phyloP scores from a whole-genome alignment of 345 rosid genomes.

The Citrus glauca region DNA sequence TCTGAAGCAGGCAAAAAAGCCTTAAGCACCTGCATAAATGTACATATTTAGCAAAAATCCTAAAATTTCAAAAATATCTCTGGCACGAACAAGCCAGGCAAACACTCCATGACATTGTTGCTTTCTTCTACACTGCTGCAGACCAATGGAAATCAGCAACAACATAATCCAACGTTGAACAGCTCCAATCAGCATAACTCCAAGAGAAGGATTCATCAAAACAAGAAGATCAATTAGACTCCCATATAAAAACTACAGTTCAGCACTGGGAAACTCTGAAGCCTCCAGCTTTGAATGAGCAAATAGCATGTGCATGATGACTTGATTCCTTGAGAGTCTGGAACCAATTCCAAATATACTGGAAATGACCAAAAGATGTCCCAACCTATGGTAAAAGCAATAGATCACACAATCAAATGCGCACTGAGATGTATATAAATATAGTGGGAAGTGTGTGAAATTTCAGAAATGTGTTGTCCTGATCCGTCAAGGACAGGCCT shows the following conservation, averaged over 20 bases:
- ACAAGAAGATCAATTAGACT: slow-evolving; percentile 38
- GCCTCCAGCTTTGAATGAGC: slow-evolving; percentile 45
- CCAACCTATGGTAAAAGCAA: slow-evolving; percentile 72
- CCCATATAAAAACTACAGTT: slow-evolving; percentile 30
- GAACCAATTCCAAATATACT: slow-evolving; percentile 46
- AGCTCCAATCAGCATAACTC: slow-evolving; percentile 67
- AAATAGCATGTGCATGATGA: slow-evolving; percentile 42
- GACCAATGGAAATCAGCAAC: slow-evolving; percentile 61
- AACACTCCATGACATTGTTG: slow-evolving; percentile 57
- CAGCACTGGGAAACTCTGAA: slow-evolving; percentile 47
- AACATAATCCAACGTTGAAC: slow-evolving; percentile 49
- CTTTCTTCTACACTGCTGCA: slow-evolving; percentile 66
- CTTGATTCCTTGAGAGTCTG: slow-evolving; percentile 54
- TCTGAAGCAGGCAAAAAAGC: slow-evolving; percentile 34
- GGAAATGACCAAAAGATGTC: slow-evolving; percentile 44
- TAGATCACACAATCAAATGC: slow-evolving; percentile 60
- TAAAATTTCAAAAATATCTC: slow-evolving; percentile 22
- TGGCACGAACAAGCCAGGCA: slow-evolving; percentile 56
- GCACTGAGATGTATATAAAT: slow-evolving; percentile 29
- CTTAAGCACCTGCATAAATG: slow-evolving; percentile 56
- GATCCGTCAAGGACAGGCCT: slow-evolving; percentile 49
- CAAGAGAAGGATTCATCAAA: slow-evolving; percentile 59
- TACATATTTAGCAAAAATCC: slow-evolving; percentile 39
- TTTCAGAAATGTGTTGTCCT: slow-evolving; percentile 28
- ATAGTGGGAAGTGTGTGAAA: slow-evolving; percentile 25